phyloP scores from a whole-genome alignment of 345 rosid species.

The Camelina sativa region DNA sequence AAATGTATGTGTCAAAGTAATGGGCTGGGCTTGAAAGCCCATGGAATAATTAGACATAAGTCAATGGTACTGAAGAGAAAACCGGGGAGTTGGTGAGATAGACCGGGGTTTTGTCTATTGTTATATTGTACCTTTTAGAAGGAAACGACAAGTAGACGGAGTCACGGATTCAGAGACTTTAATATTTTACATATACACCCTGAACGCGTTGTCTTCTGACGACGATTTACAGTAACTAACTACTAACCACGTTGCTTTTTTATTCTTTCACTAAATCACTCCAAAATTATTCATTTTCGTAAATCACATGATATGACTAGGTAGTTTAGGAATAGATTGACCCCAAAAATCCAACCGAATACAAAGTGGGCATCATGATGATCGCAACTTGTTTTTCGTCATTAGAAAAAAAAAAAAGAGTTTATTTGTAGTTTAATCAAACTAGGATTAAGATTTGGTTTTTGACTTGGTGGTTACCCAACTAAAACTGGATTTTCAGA shows the following conservation, averaged over 20 bases:
- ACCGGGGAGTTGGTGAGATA: constrained; percentile 27
- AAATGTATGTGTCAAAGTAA: background rate
- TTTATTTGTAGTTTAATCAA: background rate
- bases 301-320: too few relatives aligned
- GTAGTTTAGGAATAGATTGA: constrained; percentile 3
- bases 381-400: background rate
- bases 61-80: background rate
- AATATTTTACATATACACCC: constrained; percentile 12
- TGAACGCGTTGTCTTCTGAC: constrained; percentile 13
- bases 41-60: background rate
- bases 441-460: background rate
- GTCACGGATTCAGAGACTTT: constrained; percentile 35
- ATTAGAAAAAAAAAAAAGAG: background rate
- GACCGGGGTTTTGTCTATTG: constrained; percentile 29
- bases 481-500: constrained; percentile 1
- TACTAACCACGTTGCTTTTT: constrained; percentile 32
- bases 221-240: background rate
- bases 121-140: background rate
- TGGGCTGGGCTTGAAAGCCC: constrained; percentile 21
- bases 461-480: constrained; percentile 27
- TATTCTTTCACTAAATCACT: too few relatives aligned
- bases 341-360: background rate
- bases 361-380: constrained; percentile 39
- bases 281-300: too few relatives aligned
- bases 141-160: constrained; percentile 34